Conservation (phyloP, 2,329 filamentous ascomycete species). For the Colletotrichum shisoi region DNA sequence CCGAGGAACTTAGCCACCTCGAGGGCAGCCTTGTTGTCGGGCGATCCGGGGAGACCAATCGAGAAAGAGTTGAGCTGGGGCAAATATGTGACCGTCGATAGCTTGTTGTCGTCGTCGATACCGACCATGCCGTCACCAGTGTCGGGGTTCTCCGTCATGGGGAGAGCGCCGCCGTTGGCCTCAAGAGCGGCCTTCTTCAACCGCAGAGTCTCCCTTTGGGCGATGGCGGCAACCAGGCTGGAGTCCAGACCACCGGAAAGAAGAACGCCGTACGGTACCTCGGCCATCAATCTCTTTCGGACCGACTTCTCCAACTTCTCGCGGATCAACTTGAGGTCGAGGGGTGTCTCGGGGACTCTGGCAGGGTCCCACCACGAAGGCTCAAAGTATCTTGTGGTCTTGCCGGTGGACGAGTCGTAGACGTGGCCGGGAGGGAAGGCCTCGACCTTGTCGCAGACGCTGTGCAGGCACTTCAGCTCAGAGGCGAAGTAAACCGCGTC, state of each 20-base stretch:
- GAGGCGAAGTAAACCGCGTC: slow-evolving; percentile 94
- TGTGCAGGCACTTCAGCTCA: slow-evolving; percentile 90
- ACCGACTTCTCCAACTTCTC: slow-evolving; percentile 88
- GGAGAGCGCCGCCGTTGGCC: slow-evolving; percentile 55
- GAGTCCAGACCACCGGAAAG: slow-evolving; percentile 96
- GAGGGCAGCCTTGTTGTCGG: slow-evolving; percentile 88
- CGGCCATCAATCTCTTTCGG: slow-evolving; percentile 96
- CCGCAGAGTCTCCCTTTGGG: slow-evolving; percentile 87
- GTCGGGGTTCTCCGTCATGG: slow-evolving; percentile 63
- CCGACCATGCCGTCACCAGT: slow-evolving; percentile 80
- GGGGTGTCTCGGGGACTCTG: slow-evolving; percentile 78
- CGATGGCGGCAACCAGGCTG: slow-evolving; percentile 92
- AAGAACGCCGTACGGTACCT: slow-evolving; percentile 96
- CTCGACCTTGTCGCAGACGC: slow-evolving; percentile 94
- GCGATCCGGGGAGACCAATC: slow-evolving; percentile 90
- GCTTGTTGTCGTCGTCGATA: slow-evolving; percentile 89
- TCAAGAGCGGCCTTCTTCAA: slow-evolving; percentile 71
- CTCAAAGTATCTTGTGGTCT: slow-evolving; percentile 86
- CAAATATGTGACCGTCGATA: slow-evolving; percentile 88
- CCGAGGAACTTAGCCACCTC: slow-evolving; percentile 97
- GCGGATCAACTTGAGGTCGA: slow-evolving; percentile 84
- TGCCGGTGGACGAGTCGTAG: slow-evolving; percentile 91
- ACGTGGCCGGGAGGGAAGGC: slow-evolving; percentile 94
- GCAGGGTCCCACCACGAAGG: slow-evolving; percentile 90
- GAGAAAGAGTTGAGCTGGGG: slow-evolving; percentile 99